phyloP scores from a whole-genome alignment of 352 stramenopile species.

The Phytophthora agathidicida region DNA sequence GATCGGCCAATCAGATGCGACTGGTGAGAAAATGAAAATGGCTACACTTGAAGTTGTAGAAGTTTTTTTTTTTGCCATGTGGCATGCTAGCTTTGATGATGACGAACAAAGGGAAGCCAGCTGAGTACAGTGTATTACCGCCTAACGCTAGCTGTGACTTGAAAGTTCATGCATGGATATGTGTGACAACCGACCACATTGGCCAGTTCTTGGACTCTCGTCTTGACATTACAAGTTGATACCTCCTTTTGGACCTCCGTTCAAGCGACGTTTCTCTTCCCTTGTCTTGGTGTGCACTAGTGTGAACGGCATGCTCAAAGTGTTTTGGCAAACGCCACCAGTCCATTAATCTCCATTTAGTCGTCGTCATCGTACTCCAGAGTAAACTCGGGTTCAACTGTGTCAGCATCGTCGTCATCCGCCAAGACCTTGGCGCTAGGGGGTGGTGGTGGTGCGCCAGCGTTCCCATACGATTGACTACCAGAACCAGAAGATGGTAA shows the following conservation, averaged over 20 bases:
- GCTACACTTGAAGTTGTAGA: conserved; percentile 13
- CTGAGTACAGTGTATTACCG: not conserved
- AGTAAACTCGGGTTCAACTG: conserved; percentile 65
- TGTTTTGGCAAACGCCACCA: conserved; percentile 25
- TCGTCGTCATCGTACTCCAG: conserved; percentile 85
- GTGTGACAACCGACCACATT: not conserved
- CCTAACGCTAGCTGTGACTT: conserved; percentile 5
- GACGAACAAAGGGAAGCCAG: no score
- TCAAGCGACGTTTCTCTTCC: not conserved
- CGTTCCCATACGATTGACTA: conserved; percentile 25
- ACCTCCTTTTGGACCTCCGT: conserved; percentile 11
- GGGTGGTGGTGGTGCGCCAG: conserved; percentile 1
- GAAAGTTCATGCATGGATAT: conserved; percentile 7
- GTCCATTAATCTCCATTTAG: conserved; percentile 44
- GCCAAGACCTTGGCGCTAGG: conserved; percentile 26
- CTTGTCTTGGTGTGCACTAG: not conserved
- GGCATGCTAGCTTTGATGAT: no score
- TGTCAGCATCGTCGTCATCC: conserved; percentile 72
- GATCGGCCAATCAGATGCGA: conserved; percentile 17
- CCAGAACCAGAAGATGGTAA: conserved; percentile 24
- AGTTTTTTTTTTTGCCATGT: not conserved
- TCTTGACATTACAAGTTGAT: no score
- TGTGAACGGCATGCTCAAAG: not conserved
- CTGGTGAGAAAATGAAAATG: conserved; percentile 3
- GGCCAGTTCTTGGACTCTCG: not conserved